Evolutionary conservation across 352 stramenopile species (phyloP), one percentile per base, ranked within the genome.

Genomic region (Globisporangium middletonii): DNA sequence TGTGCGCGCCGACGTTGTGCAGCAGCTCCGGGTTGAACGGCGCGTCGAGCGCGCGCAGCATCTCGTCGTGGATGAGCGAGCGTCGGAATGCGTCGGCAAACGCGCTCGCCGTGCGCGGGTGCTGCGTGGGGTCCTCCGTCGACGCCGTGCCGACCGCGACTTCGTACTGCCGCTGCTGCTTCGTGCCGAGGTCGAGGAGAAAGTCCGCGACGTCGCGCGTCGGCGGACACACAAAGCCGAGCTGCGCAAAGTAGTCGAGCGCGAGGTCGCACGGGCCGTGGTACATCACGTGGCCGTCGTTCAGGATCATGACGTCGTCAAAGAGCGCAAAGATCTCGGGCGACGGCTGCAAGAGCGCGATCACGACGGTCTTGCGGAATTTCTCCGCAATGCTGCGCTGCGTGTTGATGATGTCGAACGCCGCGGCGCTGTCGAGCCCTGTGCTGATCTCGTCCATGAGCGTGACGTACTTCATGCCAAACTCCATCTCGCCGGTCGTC

Each of bases 391-490:
- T 67, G 57, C 73, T 67, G 11, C 62, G 69, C 19, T 96, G 60
- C 3, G 83, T 67, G 23, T 73, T 79, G 63, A 89, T 82, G 65
- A 98, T 98, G 55, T 98, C 91, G 59, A 75, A 96, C 1, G 91
- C 95, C 0, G 89, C 94, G 3, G 88, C 79, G 33, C 77, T 82
- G 71, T 98, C 92, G 9, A 98, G 72, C 6, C 93, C 93, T 3
- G 89, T 98, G 50, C 77, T 93, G 62, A 98, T 96, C 69, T 95
- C 83, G 64, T 98, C 92, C 63, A 83, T 81, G 38, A 92, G 79
- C n/a, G 82, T 64, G 37, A 97, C 72, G 54, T 77, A 83, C 62
- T 83, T 79, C 49, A 74, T 68, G 28, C 73, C 71, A 50, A 92
- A 80, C 37, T 91, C 67, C 75, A 98, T 98, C 71, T 89, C 77